These are phyloP conservation scores for Yarrowia sp. DNA, from an alignment of 805 yeast genomes.

Conservation along the genomic window DNA sequence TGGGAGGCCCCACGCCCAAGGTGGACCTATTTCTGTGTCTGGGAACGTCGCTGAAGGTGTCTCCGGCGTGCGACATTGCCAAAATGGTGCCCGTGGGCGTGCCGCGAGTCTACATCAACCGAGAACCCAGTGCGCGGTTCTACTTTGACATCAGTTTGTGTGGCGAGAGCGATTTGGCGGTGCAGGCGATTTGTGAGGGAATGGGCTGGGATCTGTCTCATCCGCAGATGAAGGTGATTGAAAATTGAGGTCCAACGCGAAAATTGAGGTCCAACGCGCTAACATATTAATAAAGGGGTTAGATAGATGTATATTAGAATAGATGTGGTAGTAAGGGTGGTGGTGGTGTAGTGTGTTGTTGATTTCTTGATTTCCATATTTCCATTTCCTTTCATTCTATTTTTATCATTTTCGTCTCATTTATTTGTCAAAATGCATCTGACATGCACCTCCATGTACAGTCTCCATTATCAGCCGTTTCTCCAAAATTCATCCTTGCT, in stretches of 20 bases:
- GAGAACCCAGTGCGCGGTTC: constrained; percentile 74
- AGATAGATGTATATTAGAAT: constrained; percentile 33
- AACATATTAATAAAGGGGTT: constrained; percentile 3
- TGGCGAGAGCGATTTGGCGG: constrained; percentile 86
- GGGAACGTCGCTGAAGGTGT: constrained; percentile 90
- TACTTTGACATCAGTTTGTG: constrained; percentile 79
- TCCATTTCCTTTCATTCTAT: too few species aligned
- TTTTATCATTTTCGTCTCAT: too few species aligned
- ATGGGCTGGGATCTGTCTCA: constrained; percentile 70
- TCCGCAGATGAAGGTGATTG: constrained; percentile 52
- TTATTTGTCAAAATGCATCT: not conserved
- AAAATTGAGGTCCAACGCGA: too few species aligned
- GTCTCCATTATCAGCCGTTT: too few species aligned
- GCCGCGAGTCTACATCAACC: constrained; percentile 82
- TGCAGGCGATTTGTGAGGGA: constrained; percentile 64
- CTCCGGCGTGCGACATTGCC: constrained; percentile 91
- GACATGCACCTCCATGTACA: constrained; percentile 2
- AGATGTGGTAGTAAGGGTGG: not conserved
- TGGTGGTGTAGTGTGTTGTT: not conserved
- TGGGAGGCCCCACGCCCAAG: constrained; percentile 63
- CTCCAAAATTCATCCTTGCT: too few species aligned
- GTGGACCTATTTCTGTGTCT: constrained; percentile 85
- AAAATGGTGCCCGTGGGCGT: constrained; percentile 71
- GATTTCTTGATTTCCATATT: too few species aligned
- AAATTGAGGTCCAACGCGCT: not conserved